Base-by-base conservation (phyloP, 1,284 basidiomycete species). In the Hymenochaete sp. region DNA sequence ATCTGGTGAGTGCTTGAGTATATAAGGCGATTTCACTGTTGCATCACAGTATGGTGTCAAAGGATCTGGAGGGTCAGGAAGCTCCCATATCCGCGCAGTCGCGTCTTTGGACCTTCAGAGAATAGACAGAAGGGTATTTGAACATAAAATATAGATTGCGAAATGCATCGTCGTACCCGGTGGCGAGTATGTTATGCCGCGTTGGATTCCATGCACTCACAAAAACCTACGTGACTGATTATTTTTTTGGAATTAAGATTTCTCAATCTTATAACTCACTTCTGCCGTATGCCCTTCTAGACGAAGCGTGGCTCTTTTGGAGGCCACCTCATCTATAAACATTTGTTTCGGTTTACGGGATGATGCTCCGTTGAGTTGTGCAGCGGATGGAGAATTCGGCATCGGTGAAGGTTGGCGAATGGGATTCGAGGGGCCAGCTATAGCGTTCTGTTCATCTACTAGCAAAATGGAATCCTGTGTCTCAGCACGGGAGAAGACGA, bases 121-220 rank as follows among this genome's bases (percentile, higher is more conserved):
- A 44, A 36, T 37, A 25, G 9, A 8, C n/a, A n/a, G n/a, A n/a
- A n/a, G n/a, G 18, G 16, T 8, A 31, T 31, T 42, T 41, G 10
- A 31, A 31, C 27, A 14, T 14, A 28, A 31, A 36, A n/a, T n/a
- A n/a, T 25, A 24, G 32, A 11, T 19, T 19, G 32, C 14, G 10
- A 11, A 32, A 29, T 29, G 19, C 38, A 49, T 25, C 29, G 21
- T 57, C 72, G 44, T 61, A 87, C 79, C 88, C 88, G 25, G 87
- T 80, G 22, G 85, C 84, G 13, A 91, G 62, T 11, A 80, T 57
- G 33, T 72, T 68, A 22, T 66, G 67, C n/a, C 73, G 67, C 35
- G 65, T 67, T 7, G 87, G 83, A 61, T 87, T 90, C 72, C 84
- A 91, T 3, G 80, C 73, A 50, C 82, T 85, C 5, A 85, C 78